Evolutionary conservation across 1,284 basidiomycete genomes (phyloP).

Genomic region (Ceratobasidium sp.): DNA sequence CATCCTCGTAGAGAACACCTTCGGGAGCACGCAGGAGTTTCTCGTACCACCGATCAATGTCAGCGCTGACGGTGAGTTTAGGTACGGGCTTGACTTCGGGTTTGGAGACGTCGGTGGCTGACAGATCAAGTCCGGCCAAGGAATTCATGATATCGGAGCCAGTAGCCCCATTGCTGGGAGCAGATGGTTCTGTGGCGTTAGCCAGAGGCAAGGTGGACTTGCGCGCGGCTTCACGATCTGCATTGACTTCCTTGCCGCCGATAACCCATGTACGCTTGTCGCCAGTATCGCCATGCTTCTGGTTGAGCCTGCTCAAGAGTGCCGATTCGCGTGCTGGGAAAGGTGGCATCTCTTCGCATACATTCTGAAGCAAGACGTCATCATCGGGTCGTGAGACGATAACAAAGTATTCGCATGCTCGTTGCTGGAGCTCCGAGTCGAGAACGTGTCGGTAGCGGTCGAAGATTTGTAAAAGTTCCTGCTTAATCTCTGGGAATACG

Average conservation of each 20-base stretch:
- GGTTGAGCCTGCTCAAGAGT: slow-evolving; percentile 82
- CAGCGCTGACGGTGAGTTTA: slow-evolving; percentile 64
- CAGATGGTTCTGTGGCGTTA: slow-evolving; percentile 47
- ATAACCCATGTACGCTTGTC: slow-evolving; percentile 97
- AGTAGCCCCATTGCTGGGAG: slow-evolving; percentile 40
- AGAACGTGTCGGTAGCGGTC: slow-evolving; percentile 97
- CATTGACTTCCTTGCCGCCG: slow-evolving; percentile 89
- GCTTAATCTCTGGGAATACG: slow-evolving; percentile 97
- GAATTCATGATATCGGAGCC: slow-evolving; percentile 70
- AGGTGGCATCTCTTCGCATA: slow-evolving; percentile 99
- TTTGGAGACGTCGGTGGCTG: slow-evolving; percentile 46
- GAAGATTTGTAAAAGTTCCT: slow-evolving; percentile 92
- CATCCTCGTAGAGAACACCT: slow-evolving; percentile 95
- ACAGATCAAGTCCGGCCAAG: slow-evolving; percentile 82
- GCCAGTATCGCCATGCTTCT: slow-evolving; percentile 86
- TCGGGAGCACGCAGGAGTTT: slow-evolving; percentile 82
- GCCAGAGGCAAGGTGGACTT: slow-evolving; percentile 43
- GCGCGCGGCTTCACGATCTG: slow-evolving; percentile 69
- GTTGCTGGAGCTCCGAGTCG: slow-evolving; percentile 97
- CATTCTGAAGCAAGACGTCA: slow-evolving; percentile 89
- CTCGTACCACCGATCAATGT: slow-evolving; percentile 88
- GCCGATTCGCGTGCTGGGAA: slow-evolving; percentile 95
- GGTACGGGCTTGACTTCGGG: slow-evolving; percentile 38
- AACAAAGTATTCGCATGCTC: slow-evolving; percentile 95
- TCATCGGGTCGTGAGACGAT: slow-evolving; percentile 82